Base-by-base conservation (phyloP, 2,329 filamentous ascomycete genomes). In the Aspergillus clavatus region DNA sequence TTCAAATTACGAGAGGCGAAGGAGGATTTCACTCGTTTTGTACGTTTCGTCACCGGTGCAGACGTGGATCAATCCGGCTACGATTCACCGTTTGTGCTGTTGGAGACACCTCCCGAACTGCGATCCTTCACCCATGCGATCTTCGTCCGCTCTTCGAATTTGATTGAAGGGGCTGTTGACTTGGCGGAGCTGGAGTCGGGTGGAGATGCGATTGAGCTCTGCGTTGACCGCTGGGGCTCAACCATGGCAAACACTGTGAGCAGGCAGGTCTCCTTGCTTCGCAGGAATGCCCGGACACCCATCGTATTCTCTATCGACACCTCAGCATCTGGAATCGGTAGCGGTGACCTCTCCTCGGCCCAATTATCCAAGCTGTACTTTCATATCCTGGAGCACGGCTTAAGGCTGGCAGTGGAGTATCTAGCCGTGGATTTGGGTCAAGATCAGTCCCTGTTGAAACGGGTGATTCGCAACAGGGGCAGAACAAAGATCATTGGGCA, bases 71-170 rank as follows among this genome's bases (percentile, higher is more conserved):
- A 75, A 46, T 74, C 75, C 3, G 77, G 73, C 57, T 68, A 79
- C 29, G 75, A 80, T 54, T 82, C 79, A 45, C 80, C 80, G 1
- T 83, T 83, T 55, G 80, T 78, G 3, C 68, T 82, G 43, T 69
- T 75, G 12, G 79, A 80, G 22, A 75, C 80, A 2, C 79, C 80
- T 1, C 77, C 79, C 2, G 79, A 83, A 51, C 72, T 74, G 43
- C 74, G 80, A 40, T 70, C 74, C 18, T 72, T 75, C 40, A 71
- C 69, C 2, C 67, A 72, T 50, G 63, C 67, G 7, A 63, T 72
- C 8, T 60, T 67, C 21, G 54, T 72, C 5, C 64, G 63, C 8
- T 58, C 63, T 4, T 70, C 69, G 2, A 60, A 67, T 36, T 51
- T 70, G 16, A 53, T 59, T 5, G 57, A 59, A 1, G 59, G 57